These are phyloP conservation scores for Petrea volubilis DNA, from an alignment of 257 asterid genomes.

Conservation along the genomic window DNA sequence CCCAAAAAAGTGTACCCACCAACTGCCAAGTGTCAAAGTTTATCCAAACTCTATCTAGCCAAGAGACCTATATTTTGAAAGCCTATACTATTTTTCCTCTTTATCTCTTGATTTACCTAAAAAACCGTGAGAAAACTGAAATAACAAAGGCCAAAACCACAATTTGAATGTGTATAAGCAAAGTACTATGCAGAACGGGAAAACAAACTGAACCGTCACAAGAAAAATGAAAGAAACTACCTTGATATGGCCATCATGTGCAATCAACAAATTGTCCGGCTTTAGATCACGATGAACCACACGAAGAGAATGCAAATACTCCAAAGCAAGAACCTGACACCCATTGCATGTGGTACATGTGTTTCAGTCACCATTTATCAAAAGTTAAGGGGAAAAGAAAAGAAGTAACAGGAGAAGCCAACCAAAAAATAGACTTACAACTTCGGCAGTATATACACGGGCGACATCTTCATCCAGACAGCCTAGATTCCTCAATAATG, in stretches of 20 bases:
- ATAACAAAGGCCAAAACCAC: too few species aligned
- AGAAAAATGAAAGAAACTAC: slow-evolving; percentile 35
- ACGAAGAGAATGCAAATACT: slow-evolving; percentile 85
- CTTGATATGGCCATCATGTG: slow-evolving; percentile 99
- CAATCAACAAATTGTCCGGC: slow-evolving; percentile 98
- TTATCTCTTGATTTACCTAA: not conserved
- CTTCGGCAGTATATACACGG: slow-evolving; percentile 97
- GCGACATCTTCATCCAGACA: slow-evolving; percentile 98
- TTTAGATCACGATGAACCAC: slow-evolving; percentile 99
- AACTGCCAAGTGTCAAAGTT: not conserved
- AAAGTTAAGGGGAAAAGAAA: not conserved
- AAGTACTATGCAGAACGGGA: slow-evolving; percentile 8
- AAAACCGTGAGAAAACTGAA: too few species aligned
- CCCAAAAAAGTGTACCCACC: too few species aligned
- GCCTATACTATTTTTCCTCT: not conserved
- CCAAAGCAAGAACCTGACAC: slow-evolving; percentile 97
- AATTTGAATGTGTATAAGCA: slow-evolving; percentile 11
- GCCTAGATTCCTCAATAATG: slow-evolving; percentile 92
- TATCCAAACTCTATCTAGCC: slow-evolving; percentile 1
- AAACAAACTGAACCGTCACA: not conserved
- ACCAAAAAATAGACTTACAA: slow-evolving; percentile 66
- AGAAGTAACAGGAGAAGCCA: slow-evolving; percentile 16
- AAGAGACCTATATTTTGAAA: not conserved
- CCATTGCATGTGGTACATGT: slow-evolving; percentile 20
- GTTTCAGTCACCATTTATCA: slow-evolving; percentile 13